Conservation (phyloP, 2,329 filamentous ascomycete genomes). For the Phoma sp. region DNA sequence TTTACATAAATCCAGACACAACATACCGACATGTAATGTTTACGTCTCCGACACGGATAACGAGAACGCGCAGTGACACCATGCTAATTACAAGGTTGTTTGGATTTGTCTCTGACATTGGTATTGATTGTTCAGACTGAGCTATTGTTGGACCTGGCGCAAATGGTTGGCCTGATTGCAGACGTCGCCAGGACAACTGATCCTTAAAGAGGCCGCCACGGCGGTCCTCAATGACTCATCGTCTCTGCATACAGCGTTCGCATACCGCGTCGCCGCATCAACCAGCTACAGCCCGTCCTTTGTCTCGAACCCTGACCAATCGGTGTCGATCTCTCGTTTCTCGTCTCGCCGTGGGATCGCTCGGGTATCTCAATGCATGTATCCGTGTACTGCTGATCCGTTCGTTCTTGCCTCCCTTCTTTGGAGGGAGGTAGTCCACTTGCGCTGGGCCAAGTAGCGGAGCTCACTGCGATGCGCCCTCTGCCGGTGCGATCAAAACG, state of each 20-base stretch:
- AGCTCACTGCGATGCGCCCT: conserved; percentile 38
- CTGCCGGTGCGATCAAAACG: conserved; percentile 55
- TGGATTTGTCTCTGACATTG: background rate
- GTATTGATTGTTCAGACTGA: background rate
- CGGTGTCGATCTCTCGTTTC: background rate
- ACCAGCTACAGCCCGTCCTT: conserved; percentile 3
- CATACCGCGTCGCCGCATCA: conserved; percentile 12
- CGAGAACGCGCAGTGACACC: background rate
- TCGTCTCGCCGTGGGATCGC: conserved; percentile 6
- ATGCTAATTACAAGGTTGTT: background rate
- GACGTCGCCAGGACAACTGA: conserved; percentile 12
- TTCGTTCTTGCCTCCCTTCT: conserved; percentile 1
- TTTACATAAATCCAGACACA: background rate
- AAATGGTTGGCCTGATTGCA: background rate
- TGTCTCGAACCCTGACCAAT: conserved; percentile 4
- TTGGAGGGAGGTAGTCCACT: conserved; percentile 9
- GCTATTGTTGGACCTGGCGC: background rate
- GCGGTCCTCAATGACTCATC: conserved; percentile 10
- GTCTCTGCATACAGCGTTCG: conserved; percentile 3
- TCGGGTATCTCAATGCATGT: conserved; percentile 33
- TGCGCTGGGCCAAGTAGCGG: conserved; percentile 6
- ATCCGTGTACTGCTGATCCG: conserved; percentile 1
- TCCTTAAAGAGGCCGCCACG: background rate
- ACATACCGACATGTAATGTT: background rate
- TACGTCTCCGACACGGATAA: background rate